Evolutionary conservation across 2,329 filamentous ascomycete species (phyloP), one percentile per base, ranked within the genome.

Genomic region (Fusarium sp.): DNA sequence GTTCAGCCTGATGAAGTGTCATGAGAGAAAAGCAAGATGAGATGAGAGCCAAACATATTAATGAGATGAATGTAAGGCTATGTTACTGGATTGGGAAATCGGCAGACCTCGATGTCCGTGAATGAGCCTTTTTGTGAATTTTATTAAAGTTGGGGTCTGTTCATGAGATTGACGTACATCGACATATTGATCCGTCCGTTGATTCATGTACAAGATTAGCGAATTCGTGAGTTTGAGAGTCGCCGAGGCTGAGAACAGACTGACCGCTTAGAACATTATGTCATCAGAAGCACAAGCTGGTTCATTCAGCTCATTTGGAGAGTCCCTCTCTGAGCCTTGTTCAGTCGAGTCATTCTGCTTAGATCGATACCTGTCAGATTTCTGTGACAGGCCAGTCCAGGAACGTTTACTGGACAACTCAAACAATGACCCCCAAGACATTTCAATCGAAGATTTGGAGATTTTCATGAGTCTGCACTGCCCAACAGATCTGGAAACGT

Each of bases 381-480:
- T 35, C 10, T 3, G 31, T 51, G 22, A 51, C 48, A 35, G 31
- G 7, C 22, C 48, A 33, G 48, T 24, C 8, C 48, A 51, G 7
- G 31, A 51, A 22, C 31, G 22, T 14, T 24, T 51, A 35, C 31
- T 51, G 11, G 28, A 24, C 5, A 35, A 18, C 31, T 35, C 48
- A 14, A 3, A 7, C 0, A 24, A 35, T 51, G 48, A 10, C 12
- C 5, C 48, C 48, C 31, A 35, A 51, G 3, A 13, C 17, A 20
- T 13, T 51, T n/a, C 14, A 3, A 10, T 51, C 17, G 7, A 24
- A n/a, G 48, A 35, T n/a, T 51, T 51, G 31, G 48, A 51, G 3
- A 0, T 0, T 18, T 24, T 51, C 0, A 51, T 51, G 15, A n/a
- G 15, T 10, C 11, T 51, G 0, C 22, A 35, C 13, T 2, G 15